A percentile compares a stretch with the other conserved stretches of the same genome.
These are phyloP conservation scores for Malassezia caprae DNA, from an alignment of 1,284 basidiomycete species.

Conservation along the genomic window DNA sequence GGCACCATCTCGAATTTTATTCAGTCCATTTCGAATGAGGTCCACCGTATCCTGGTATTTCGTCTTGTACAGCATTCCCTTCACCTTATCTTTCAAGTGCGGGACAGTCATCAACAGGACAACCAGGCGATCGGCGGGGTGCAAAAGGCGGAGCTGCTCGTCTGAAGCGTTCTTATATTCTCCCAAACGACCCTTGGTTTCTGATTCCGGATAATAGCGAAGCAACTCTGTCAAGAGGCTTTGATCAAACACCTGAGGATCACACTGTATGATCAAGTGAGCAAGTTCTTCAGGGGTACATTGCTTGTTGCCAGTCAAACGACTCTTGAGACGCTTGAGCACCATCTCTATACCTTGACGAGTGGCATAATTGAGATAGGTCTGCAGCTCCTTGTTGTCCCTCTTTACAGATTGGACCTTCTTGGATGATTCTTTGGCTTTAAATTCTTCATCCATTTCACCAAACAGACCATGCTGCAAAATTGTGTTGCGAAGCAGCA, in stretches of 20 bases:
- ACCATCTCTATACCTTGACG: slow-evolving; percentile 37
- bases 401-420: slow-evolving; percentile 45
- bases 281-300: slow-evolving; percentile 46
- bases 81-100: slow-evolving; percentile 76
- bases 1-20: slow-evolving; percentile 32
- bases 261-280: slow-evolving; percentile 45
- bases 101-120: slow-evolving; percentile 93
- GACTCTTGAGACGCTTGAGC: slow-evolving; percentile 19
- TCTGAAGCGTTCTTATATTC: slow-evolving; percentile 70
- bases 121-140: slow-evolving; percentile 90
- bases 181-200: slow-evolving; percentile 46
- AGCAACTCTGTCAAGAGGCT: slow-evolving; percentile 44
- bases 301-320: slow-evolving; percentile 33
- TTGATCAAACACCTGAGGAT: slow-evolving; percentile 43
- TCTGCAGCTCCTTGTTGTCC: slow-evolving; percentile 48
- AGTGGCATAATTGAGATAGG: slow-evolving; percentile 38
- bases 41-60: slow-evolving; percentile 44
- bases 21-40: slow-evolving; percentile 26
- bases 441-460: slow-evolving; percentile 97
- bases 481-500: slow-evolving; percentile 24
- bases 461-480: slow-evolving; percentile 64
- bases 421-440: slow-evolving; percentile 74
- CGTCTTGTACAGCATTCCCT: slow-evolving; percentile 74
- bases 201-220: slow-evolving; percentile 45
- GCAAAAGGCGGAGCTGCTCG: slow-evolving; percentile 77